Base-by-base conservation (phyloP, 164 flowering plant species). In the Magnolia officinalis region DNA sequence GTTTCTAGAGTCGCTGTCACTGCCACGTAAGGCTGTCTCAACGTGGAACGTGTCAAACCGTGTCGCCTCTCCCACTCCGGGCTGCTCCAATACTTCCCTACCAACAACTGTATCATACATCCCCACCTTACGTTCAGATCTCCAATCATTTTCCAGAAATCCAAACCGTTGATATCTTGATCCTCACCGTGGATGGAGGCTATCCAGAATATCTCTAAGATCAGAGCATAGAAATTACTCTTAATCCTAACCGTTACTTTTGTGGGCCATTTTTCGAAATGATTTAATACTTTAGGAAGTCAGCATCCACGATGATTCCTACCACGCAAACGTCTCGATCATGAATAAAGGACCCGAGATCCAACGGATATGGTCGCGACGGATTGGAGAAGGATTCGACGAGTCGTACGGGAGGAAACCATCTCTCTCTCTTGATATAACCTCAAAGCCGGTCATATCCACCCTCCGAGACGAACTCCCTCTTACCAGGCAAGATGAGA, bases 21-120 rank as follows among this genome's bases (percentile, higher is more conserved):
- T 74, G 76, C 76, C 76, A 74, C 76, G 76, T 51, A 74, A 64
- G 37, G 11, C 71, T 9, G 50, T 37, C n/a, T 21, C 78, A 50
- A 58, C 19, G n/a, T 55, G 11, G 76, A 78, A 81, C 81, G 77
- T 76, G 81, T 76, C 81, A 79, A 79, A 76, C 24, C 55, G 52
- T 63, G 70, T 80, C 66, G 37, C 16, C 20, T 19, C 20, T 66
- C 61, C 69, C 58, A 8, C 16, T 55, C 18, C 8, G 61, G 3
- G 18, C 61, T 55, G 13, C 61, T 55, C 18, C 61, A 10, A 55
- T 55, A 55, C 61, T 10, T 37, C 61, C 14, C 61, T 10, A 10
- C 18, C 61, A 55, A 16, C 61, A 6, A 55, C 61, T 55, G 45
- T 37, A 37, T 37, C 6, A 37, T 16, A 2, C 61, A 55, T 16